Percentiles rank a stretch among this genome's conserved stretches.
Evolutionary conservation across 495 filamentous ascomycete species (phyloP).

Genomic region (Penicillium arizonense): DNA sequence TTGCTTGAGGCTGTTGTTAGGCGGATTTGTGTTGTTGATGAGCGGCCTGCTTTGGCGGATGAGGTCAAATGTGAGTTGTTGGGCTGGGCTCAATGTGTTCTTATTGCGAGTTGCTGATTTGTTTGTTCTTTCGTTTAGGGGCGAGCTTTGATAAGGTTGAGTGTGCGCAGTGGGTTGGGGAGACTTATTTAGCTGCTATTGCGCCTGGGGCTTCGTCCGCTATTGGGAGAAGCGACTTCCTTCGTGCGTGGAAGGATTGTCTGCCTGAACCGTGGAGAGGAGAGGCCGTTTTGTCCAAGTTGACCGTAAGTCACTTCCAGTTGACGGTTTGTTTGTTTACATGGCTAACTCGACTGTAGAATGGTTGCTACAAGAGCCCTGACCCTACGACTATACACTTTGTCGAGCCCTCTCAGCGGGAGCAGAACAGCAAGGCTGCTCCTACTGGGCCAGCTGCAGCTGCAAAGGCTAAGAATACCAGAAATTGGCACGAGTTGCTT

Average conservation of each 20-base stretch:
- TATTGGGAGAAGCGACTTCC: conserved; percentile 45
- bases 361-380: conserved; percentile 35
- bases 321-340: neutral
- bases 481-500: conserved; percentile 92
- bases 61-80: conserved; percentile 40
- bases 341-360: conserved; percentile 17
- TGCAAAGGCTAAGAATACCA: conserved; percentile 50
- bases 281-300: conserved; percentile 43
- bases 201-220: conserved; percentile 35
- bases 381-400: conserved; percentile 42
- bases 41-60: conserved; percentile 15
- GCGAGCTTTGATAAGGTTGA: conserved; percentile 44
- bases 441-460: conserved; percentile 29
- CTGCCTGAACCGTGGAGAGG: conserved; percentile 59
- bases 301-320: conserved; percentile 34
- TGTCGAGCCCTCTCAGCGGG: conserved; percentile 33
- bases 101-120: conserved; percentile 1
- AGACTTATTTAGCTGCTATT: conserved; percentile 48
- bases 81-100: neutral
- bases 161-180: conserved; percentile 51
- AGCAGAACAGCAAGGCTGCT: conserved; percentile 31
- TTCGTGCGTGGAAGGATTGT: conserved; percentile 54
- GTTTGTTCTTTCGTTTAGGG: conserved; percentile 27
- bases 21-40: conserved; percentile 32
- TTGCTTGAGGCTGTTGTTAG: conserved; percentile 45